Evolutionary conservation across 1,284 basidiomycete species (phyloP).

Genomic region (Cystobasidiaceae sp.): DNA sequence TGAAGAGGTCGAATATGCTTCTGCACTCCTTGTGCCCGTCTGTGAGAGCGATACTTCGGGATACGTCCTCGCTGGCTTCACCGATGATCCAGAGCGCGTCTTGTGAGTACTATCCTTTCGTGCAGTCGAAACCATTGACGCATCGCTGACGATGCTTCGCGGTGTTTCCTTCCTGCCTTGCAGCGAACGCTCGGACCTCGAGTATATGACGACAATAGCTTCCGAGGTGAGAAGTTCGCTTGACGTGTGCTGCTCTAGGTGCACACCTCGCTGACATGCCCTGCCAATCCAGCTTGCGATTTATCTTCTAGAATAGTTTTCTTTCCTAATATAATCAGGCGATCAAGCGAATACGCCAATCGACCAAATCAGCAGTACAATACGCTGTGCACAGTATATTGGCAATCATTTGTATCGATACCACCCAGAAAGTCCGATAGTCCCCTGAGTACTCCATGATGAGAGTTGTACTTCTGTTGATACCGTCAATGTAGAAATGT

Average conservation of each 20-base stretch:
- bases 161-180: background rate
- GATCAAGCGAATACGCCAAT: no score
- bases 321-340: no score
- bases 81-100: slow-evolving; percentile 33
- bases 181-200: slow-evolving; percentile 8
- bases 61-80: slow-evolving; percentile 41
- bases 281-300: slow-evolving; percentile 7
- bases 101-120: slow-evolving; percentile 36
- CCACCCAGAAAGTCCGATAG: no score
- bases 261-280: background rate
- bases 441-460: no score
- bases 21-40: slow-evolving; percentile 41
- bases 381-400: no score
- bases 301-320: slow-evolving; percentile 13
- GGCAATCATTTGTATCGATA: no score
- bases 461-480: no score
- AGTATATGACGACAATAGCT: slow-evolving; percentile 39
- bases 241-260: background rate
- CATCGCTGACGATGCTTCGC: background rate
- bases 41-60: slow-evolving; percentile 36
- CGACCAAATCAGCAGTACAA: no score
- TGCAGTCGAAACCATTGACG: background rate
- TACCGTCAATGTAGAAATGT: no score
- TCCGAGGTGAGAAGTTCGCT: slow-evolving; percentile 31
- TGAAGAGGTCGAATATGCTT: slow-evolving; percentile 22